Evolutionary conservation across 805 yeast species (phyloP).

Genomic region (Tanozyma kutaoensis): DNA sequence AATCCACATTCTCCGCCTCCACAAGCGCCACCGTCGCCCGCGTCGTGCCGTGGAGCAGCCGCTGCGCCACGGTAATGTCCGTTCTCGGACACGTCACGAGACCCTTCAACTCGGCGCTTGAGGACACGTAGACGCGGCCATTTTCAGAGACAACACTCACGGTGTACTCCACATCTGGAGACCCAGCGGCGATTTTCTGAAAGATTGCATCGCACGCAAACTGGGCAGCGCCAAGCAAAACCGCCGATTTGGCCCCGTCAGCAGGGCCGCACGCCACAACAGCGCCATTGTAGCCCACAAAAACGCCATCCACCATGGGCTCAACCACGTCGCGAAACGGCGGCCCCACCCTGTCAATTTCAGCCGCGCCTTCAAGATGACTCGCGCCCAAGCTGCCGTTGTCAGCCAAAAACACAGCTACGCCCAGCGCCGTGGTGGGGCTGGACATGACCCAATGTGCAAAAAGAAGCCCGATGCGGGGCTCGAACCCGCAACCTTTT

Average conservation of each 20-base stretch:
- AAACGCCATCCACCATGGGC: conserved; percentile 55
- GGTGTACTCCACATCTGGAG: conserved; percentile 44
- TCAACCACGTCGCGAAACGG: conserved; percentile 42
- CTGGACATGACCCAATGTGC: too few relatives aligned
- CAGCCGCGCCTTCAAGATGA: too few relatives aligned
- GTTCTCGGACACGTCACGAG: conserved; percentile 50
- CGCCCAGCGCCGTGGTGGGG: too few relatives aligned
- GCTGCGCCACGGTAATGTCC: conserved; percentile 57
- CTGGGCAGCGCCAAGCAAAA: conserved; percentile 54
- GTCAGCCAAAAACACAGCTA: too few relatives aligned
- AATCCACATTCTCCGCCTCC: conserved; percentile 37
- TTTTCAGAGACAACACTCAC: conserved; percentile 60
- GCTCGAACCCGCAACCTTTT: too few relatives aligned
- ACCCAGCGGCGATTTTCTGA: conserved; percentile 43
- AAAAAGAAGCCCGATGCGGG: too few relatives aligned
- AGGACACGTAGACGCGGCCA: conserved; percentile 51
- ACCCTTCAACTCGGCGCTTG: conserved; percentile 42
- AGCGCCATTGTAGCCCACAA: conserved; percentile 68
- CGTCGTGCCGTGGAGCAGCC: conserved; percentile 73
- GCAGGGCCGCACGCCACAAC: conserved; percentile 73
- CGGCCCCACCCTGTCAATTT: too few relatives aligned
- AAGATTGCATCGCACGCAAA: conserved; percentile 42
- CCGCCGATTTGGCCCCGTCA: conserved; percentile 64
- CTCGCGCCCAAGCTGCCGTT: too few relatives aligned
- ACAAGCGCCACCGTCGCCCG: conserved; percentile 57